Conservation (phyloP, 768 basidiomycete genomes). For the Lyophyllum semitale region DNA sequence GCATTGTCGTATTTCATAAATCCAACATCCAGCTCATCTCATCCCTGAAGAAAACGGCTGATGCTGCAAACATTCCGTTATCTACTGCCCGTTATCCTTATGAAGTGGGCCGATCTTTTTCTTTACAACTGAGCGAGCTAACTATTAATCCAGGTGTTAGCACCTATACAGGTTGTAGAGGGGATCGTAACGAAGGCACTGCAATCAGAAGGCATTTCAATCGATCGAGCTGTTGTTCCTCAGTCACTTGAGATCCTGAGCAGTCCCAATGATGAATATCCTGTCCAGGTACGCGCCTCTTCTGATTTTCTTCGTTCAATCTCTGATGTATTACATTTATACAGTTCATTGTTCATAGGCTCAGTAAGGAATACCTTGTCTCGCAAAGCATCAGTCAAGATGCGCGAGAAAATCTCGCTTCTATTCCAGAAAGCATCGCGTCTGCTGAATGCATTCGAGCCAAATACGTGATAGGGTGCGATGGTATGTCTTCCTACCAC, state of each 20-base stretch:
- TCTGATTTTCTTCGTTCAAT: neutral
- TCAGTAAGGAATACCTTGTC: neutral
- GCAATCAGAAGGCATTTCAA: neutral
- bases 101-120: neutral
- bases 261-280: neutral
- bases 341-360: neutral
- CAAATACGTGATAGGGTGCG: conserved; percentile 3
- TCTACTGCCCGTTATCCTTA: conserved; percentile 2
- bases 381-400: neutral
- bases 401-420: neutral
- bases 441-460: neutral
- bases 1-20: neutral
- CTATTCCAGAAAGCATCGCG: neutral
- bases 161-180: neutral
- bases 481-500: neutral
- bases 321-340: neutral
- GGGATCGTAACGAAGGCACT: neutral
- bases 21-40: neutral
- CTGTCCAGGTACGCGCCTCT: neutral
- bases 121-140: neutral
- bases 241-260: neutral
- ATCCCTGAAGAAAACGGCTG: neutral
- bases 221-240: neutral
- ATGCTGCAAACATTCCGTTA: neutral
- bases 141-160: neutral